Evolutionary conservation across 768 basidiomycete species (phyloP), one percentile per base, ranked within the genome.

Genomic region (Boletus vinaceobasis): DNA sequence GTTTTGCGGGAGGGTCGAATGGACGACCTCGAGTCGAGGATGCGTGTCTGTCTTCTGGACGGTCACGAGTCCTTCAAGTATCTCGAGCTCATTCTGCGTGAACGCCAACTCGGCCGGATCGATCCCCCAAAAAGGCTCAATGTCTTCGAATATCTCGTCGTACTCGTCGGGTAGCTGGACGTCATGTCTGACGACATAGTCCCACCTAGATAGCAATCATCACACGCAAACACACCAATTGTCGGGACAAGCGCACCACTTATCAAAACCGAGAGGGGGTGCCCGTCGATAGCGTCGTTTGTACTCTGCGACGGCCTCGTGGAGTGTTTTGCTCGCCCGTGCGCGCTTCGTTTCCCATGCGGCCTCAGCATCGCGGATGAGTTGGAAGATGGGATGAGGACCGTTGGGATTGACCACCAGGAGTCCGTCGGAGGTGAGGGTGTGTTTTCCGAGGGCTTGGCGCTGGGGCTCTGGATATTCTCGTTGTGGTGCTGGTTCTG

Each of bases 301-400:
- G 72, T 99, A 99, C 69, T 96, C 93, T 9, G 71, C 70, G 0
- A 92, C 90, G 1, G 96, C 96, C 27, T 83, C 82, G 38, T 75
- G 74, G 35, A 98, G 77, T 1, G 90, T 88, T 63, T 80, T 83
- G 70, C 90, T 93, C 74, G n/a, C n/a, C n/a, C n/a, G n/a, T n/a
- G 58, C 55, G 2, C 60, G 50, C 60, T 75, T 76, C 1, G 53
- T 58, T 1, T 65, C 57, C 79, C 79, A 80, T 21, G 63, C 61
- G 1, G 54, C 35, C 53, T 75, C 69, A 0, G 76, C 75, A 13
- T 67, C 57, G 29, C 55, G 57, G 15, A 79, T 74, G 26, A 81
- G 64, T 39, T 74, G 72, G 45, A 72, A 71, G 17, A 81, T 75
- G 1, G 79, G 79, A 57, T 81, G 77, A 1, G 68, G 59, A n/a